These are phyloP conservation scores for Salix caprea DNA, from an alignment of 345 rosid genomes.

Conservation along the genomic window DNA sequence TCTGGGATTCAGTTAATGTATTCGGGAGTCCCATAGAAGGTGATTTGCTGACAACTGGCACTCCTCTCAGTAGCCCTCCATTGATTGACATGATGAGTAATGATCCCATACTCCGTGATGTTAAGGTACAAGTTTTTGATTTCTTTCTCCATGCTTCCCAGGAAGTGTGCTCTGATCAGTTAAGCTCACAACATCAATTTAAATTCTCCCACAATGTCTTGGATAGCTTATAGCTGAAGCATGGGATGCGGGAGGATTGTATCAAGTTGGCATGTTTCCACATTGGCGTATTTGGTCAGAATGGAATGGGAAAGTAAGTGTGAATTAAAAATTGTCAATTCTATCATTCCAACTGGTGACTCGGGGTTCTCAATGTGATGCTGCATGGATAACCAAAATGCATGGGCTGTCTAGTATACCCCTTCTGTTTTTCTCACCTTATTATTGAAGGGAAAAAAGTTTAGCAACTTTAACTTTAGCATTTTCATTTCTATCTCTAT, in stretches of 20 bases:
- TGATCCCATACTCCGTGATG: constrained; percentile 82
- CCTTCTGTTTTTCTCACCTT: neutral
- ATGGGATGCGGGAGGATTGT: constrained; percentile 96
- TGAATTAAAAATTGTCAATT: constrained; percentile 2
- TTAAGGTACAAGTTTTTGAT: constrained; percentile 53
- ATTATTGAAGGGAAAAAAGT: neutral
- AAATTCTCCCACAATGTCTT: constrained; percentile 5
- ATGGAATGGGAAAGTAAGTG: constrained; percentile 96
- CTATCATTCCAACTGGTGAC: neutral
- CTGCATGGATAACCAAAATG: neutral
- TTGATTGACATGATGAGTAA: constrained; percentile 85
- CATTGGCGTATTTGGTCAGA: constrained; percentile 98
- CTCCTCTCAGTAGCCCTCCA: constrained; percentile 82
- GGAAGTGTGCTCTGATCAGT: neutral
- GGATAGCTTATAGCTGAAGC: constrained; percentile 93
- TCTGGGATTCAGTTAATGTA: constrained; percentile 86
- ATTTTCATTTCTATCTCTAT: neutral
- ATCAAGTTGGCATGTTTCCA: constrained; percentile 95
- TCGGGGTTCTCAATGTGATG: neutral
- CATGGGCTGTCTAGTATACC: neutral
- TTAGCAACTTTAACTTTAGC: neutral
- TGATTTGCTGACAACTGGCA: constrained; percentile 70
- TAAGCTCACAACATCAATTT: neutral
- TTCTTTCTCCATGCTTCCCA: neutral
- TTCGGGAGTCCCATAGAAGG: constrained; percentile 66